phyloP scores from a whole-genome alignment of 805 yeast genomes.

The Komagataella ulmi region DNA sequence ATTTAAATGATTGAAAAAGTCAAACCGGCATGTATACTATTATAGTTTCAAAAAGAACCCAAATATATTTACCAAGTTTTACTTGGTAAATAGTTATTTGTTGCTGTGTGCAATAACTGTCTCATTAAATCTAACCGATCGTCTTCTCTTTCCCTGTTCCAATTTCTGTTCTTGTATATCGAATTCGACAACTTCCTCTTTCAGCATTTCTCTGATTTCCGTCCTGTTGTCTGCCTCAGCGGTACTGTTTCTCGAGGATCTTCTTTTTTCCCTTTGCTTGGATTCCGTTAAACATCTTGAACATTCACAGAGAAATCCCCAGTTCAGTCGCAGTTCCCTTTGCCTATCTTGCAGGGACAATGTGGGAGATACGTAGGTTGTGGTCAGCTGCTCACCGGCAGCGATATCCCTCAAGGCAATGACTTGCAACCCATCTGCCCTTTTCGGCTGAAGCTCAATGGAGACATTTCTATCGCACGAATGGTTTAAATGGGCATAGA shows the following conservation, averaged over 20 bases:
- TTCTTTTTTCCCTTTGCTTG: conserved; percentile 27
- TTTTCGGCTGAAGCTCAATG: conserved; percentile 27
- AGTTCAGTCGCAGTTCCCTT: conserved; percentile 52
- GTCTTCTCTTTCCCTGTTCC: conserved; percentile 30
- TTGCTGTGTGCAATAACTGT: conserved; percentile 28
- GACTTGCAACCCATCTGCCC: conserved; percentile 44
- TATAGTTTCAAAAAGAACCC: conserved; percentile 2
- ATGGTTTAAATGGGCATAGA: conserved; percentile 66
- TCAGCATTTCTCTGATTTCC: conserved; percentile 35
- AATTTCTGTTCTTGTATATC: conserved; percentile 34
- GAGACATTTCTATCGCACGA: conserved; percentile 61
- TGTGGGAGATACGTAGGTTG: conserved; percentile 58
- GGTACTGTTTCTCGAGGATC: conserved; percentile 15
- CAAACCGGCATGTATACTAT: neutral
- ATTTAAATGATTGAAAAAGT: neutral
- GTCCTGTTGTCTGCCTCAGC: conserved; percentile 10
- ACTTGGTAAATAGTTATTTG: neutral
- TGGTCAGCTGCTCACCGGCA: conserved; percentile 54
- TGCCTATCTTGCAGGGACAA: conserved; percentile 51
- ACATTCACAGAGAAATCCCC: conserved; percentile 72
- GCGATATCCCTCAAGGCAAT: conserved; percentile 43
- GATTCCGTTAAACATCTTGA: conserved; percentile 47
- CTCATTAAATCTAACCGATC: conserved; percentile 55
- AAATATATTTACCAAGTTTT: neutral
- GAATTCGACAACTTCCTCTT: conserved; percentile 8